Evolutionary conservation across 2,329 filamentous ascomycete species (phyloP).

Genomic region (Calonectria pteridis): DNA sequence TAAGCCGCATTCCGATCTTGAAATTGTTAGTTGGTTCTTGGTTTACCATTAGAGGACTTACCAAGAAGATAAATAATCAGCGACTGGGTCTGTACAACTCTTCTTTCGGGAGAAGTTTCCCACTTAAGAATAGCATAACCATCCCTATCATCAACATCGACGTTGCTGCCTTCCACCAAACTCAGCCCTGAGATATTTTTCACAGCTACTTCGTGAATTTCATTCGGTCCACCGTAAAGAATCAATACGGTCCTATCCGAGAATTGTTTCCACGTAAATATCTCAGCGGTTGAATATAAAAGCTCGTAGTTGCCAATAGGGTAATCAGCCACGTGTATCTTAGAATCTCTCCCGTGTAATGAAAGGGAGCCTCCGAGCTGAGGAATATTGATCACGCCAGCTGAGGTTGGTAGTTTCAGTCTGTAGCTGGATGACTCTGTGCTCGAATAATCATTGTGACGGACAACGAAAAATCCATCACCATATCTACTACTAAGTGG

Average conservation of each 20-base stretch:
- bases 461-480: slow-evolving; percentile 73
- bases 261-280: slow-evolving; percentile 78
- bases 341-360: slow-evolving; percentile 74
- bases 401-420: slow-evolving; percentile 71
- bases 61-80: slow-evolving; percentile 57
- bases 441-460: slow-evolving; percentile 76
- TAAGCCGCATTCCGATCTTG: slow-evolving; percentile 75
- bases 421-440: slow-evolving; percentile 70
- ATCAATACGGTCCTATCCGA: slow-evolving; percentile 70
- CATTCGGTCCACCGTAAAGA: slow-evolving; percentile 72
- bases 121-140: slow-evolving; percentile 48
- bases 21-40: not conserved
- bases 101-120: slow-evolving; percentile 44
- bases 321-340: slow-evolving; percentile 77
- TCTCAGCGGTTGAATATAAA: slow-evolving; percentile 77
- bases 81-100: slow-evolving; percentile 50
- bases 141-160: slow-evolving; percentile 38
- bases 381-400: slow-evolving; percentile 64
- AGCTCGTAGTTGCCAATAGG: slow-evolving; percentile 69
- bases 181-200: slow-evolving; percentile 37
- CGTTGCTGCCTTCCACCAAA: slow-evolving; percentile 44
- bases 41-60: slow-evolving; percentile 20
- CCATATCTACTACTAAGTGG: slow-evolving; percentile 66
- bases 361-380: slow-evolving; percentile 68
- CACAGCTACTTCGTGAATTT: slow-evolving; percentile 73